Conservation (phyloP, 768 basidiomycete species). For the Panaeolus papilionaceus region DNA sequence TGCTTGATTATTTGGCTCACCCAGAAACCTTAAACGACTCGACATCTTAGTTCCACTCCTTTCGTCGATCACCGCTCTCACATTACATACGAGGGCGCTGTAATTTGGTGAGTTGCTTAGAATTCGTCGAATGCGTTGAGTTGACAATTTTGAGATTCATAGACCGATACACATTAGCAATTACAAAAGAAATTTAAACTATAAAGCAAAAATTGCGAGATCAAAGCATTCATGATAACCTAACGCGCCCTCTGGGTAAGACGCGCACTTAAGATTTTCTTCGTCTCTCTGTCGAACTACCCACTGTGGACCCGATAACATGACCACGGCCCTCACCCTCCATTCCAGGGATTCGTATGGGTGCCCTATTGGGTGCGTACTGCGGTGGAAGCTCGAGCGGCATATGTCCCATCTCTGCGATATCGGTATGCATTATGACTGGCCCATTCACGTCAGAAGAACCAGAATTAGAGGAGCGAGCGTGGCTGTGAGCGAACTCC, state of each 20-base stretch:
- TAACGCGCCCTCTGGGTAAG: no score
- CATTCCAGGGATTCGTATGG: not conserved
- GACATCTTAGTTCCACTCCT: no score
- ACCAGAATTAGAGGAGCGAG: not conserved
- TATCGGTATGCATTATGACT: not conserved
- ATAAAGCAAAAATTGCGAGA: not conserved
- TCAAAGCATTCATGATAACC: no score
- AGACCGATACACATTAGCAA: no score
- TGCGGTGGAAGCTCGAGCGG: not conserved
- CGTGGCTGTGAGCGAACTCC: not conserved
- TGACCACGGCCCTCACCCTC: not conserved
- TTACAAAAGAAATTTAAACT: not conserved
- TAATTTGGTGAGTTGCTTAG: no score
- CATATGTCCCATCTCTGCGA: not conserved
- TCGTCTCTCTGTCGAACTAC: not conserved
- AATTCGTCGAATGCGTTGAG: no score
- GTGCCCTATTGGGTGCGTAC: not conserved
- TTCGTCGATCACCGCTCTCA: no score
- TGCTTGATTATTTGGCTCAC: no score
- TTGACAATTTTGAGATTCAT: no score
- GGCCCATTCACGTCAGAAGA: not conserved
- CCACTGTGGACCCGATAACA: not conserved
- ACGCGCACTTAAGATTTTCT: not conserved
- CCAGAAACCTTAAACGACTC: no score
- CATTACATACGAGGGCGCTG: no score